These are phyloP conservation scores for Euphorbia peplus DNA, from an alignment of 345 rosid species.

Conservation along the genomic window DNA sequence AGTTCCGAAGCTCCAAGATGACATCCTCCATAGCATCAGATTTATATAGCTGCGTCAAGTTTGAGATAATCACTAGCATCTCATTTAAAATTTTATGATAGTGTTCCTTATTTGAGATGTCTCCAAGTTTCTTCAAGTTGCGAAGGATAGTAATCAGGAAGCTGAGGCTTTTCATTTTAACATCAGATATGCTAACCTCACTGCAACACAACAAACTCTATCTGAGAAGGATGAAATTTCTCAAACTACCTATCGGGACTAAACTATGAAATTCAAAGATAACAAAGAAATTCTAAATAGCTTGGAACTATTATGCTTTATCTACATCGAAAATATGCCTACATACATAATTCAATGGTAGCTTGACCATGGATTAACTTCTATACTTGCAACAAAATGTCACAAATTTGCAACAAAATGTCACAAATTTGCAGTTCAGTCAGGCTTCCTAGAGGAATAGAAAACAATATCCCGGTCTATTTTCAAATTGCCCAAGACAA, in stretches of 20 bases:
- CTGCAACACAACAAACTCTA: conserved; percentile 40
- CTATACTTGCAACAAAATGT: too few species aligned
- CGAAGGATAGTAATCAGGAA: conserved; percentile 42
- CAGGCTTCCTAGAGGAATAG: background rate
- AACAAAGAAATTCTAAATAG: background rate
- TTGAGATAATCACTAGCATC: conserved; percentile 49
- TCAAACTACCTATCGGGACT: background rate
- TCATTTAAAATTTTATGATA: conserved; percentile 50
- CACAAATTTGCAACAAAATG: background rate
- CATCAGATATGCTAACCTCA: conserved; percentile 48
- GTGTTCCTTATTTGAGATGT: conserved; percentile 27
- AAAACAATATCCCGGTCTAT: background rate
- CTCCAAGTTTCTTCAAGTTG: conserved; percentile 37
- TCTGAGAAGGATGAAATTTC: background rate
- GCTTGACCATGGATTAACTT: background rate
- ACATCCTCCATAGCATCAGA: conserved; percentile 59
- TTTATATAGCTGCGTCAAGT: conserved; percentile 47
- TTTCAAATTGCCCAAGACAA: background rate
- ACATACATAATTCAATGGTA: background rate
- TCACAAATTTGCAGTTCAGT: background rate
- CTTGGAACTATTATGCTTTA: background rate
- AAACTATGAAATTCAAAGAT: background rate
- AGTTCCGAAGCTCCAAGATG: conserved; percentile 59
- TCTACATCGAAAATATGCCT: background rate
- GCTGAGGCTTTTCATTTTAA: conserved; percentile 59